Evolutionary conservation across 768 basidiomycete genomes (phyloP).

Genomic region (Leccinum rimulosum): DNA sequence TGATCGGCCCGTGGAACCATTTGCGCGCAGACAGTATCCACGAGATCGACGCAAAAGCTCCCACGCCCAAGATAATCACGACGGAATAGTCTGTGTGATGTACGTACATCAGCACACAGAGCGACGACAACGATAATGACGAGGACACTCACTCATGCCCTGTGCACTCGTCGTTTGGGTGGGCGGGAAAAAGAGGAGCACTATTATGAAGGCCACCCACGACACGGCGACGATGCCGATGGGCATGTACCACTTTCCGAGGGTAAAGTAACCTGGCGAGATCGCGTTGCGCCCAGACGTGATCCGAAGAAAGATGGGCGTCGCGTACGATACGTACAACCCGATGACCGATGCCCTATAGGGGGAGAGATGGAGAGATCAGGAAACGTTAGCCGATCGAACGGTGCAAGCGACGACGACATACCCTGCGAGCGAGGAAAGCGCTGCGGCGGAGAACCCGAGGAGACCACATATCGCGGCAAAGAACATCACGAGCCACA

Average conservation of each 20-base stretch:
- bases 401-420: constrained; percentile 6
- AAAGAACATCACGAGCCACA: constrained; percentile 65
- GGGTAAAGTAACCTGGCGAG: constrained; percentile 55
- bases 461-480: constrained; percentile 59
- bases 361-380: not conserved
- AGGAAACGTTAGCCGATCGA: not conserved
- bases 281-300: constrained; percentile 63
- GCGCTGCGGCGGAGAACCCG: constrained; percentile 61
- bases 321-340: constrained; percentile 61
- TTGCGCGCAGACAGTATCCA: constrained; percentile 67
- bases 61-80: constrained; percentile 62
- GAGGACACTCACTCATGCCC: constrained; percentile 54
- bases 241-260: constrained; percentile 60
- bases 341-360: constrained; percentile 67
- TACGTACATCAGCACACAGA: not conserved
- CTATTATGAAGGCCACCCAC: constrained; percentile 63
- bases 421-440: constrained; percentile 67
- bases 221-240: constrained; percentile 59
- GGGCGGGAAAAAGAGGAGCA: constrained; percentile 59
- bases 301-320: constrained; percentile 68
- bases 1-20: constrained; percentile 70
- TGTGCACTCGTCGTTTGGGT: constrained; percentile 37
- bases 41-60: constrained; percentile 59
- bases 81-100: constrained; percentile 57
- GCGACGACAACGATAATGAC: not conserved